Conservation (phyloP, 176 grass and related monocot species). For the Hordeum vulgare region DNA sequence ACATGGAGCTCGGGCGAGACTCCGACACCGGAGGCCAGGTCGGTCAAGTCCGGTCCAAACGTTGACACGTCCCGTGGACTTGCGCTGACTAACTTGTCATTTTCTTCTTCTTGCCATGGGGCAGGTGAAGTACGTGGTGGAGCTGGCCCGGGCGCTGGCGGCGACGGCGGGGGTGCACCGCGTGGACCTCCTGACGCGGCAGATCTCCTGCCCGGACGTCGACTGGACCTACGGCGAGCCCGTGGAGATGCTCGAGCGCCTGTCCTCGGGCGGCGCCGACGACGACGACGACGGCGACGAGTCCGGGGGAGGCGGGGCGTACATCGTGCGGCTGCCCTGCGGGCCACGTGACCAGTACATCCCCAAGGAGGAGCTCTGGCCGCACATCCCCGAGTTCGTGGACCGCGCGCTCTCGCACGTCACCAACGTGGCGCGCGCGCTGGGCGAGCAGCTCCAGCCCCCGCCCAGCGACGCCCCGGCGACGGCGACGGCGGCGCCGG, state of each 20-base stretch:
- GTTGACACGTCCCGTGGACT: neutral
- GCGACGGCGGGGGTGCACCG: constrained; percentile 70
- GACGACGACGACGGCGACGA: neutral
- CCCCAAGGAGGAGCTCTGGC: constrained; percentile 82
- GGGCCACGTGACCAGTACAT: constrained; percentile 80
- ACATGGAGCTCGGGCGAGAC: constrained; percentile 93
- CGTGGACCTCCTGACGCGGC: constrained; percentile 81
- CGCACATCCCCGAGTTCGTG: constrained; percentile 90
- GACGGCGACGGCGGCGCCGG: neutral
- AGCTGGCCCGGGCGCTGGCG: constrained; percentile 78
- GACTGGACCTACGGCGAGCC: constrained; percentile 96
- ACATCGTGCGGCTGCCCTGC: constrained; percentile 85
- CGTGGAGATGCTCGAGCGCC: constrained; percentile 66
- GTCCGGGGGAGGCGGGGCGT: constrained; percentile 45
- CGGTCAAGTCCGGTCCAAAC: neutral
- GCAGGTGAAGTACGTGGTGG: constrained; percentile 96
- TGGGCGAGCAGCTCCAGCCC: constrained; percentile 37
- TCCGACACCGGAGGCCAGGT: constrained; percentile 96
- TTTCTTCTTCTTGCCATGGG: too few relatives aligned
- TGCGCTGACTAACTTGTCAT: neutral
- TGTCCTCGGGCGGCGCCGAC: neutral
- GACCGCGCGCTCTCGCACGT: constrained; percentile 88
- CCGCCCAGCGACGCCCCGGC: neutral
- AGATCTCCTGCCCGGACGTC: constrained; percentile 68
- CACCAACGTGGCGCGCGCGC: constrained; percentile 66